A percentile compares a stretch with the other conserved stretches of the same genome.
Evolutionary conservation across 1,284 basidiomycete species (phyloP).

Genomic region (Ceratobasidium papillatum): DNA sequence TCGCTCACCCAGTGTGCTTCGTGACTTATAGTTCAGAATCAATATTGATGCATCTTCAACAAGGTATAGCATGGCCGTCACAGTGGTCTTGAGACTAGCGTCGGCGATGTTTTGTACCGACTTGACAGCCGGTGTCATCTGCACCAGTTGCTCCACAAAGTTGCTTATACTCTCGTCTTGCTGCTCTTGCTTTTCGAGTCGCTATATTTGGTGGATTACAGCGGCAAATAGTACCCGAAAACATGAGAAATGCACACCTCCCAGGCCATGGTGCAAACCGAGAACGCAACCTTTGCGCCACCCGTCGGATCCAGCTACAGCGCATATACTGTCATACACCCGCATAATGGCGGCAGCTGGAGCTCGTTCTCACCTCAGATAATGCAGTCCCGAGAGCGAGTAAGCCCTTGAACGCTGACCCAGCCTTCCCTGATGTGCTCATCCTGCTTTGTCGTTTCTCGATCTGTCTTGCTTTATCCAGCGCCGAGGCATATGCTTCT

Average conservation of each 20-base stretch:
- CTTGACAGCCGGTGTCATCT: background rate
- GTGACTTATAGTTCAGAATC: background rate
- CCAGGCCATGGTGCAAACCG: background rate
- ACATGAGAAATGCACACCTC: background rate
- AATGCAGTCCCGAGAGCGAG: background rate
- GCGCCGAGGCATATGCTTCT: background rate
- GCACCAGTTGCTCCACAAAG: background rate
- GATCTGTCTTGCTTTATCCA: background rate
- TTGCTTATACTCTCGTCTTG: background rate
- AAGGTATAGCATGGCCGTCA: background rate
- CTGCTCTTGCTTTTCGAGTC: background rate
- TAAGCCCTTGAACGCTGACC: background rate
- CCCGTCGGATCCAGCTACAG: background rate
- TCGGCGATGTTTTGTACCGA: background rate
- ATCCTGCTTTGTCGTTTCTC: background rate
- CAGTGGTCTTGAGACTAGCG: background rate
- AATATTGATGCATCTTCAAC: slow-evolving; percentile 8
- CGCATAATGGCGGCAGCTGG: too few relatives aligned
- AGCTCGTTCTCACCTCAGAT: background rate
- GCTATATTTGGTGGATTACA: background rate
- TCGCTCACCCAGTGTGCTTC: background rate
- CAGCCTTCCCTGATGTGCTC: background rate
- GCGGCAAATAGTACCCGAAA: too few relatives aligned
- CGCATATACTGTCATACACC: background rate
- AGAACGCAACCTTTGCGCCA: too few relatives aligned